phyloP scores from a whole-genome alignment of 179 eudicot species.

The Nepenthes alata region DNA sequence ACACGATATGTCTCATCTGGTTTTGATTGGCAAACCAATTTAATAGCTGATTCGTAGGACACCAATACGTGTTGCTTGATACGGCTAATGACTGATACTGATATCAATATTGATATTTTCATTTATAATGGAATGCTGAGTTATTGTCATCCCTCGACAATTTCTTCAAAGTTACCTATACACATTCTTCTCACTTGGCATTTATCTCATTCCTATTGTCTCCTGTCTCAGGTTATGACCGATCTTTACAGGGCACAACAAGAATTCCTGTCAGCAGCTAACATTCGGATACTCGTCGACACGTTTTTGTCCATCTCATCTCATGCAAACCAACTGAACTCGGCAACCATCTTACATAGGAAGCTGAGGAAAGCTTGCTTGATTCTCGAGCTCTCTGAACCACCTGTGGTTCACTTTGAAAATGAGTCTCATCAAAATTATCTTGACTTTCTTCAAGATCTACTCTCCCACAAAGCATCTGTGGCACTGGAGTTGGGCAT shows the following conservation, averaged over 20 bases:
- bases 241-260: constrained; percentile 66
- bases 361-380: constrained; percentile 71
- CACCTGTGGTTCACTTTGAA: constrained; percentile 83
- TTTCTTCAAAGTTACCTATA: not conserved
- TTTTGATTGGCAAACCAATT: no score
- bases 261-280: constrained; percentile 39
- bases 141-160: not conserved
- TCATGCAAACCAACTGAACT: constrained; percentile 61
- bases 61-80: no score
- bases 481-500: constrained; percentile 38
- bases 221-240: constrained; percentile 43
- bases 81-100: no score
- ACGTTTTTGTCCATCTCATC: constrained; percentile 44
- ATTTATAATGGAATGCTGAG: no score
- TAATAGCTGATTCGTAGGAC: no score
- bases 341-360: constrained; percentile 28
- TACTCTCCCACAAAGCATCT: constrained; percentile 34
- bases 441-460: constrained; percentile 49
- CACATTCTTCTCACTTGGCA: not conserved
- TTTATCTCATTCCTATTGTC: not conserved
- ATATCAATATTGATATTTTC: no score
- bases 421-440: constrained; percentile 61
- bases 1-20: no score
- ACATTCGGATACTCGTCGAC: constrained; percentile 48
- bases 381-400: constrained; percentile 65